Base-by-base conservation (phyloP, 2,329 filamentous ascomycete species). In the Acrodontium crateriforme region DNA sequence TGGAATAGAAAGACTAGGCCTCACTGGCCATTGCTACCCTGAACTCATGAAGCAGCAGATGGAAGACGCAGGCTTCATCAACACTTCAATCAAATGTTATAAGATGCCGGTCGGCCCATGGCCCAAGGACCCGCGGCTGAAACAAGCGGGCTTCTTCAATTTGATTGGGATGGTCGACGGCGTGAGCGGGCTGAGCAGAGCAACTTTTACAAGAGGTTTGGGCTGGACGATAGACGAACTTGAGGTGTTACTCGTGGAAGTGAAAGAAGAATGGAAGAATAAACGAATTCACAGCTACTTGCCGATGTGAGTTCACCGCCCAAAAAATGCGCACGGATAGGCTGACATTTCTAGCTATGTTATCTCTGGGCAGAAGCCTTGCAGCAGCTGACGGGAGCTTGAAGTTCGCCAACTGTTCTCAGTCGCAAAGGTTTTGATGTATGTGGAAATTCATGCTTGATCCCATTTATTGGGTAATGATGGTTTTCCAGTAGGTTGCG, bases 141-240 rank as follows among this genome's bases (percentile, higher is more conserved):
- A 41, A 20, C 34, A 46, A 22, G 37, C 40, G 0, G 46, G 46
- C 3, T 10, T 45, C 10, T 34, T 43, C n/a, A 37, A 41, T 16
- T 25, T 46, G 21, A 30, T 46, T 11, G 42, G 41, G 3, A 25
- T 47, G 16, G 12, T 28, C 10, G 45, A 53, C 6, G 58, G 56
- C 5, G 39, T 60, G 9, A 54, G 58, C 28, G 58, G 45, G 1
- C 55, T 57, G 41, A 53, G 46, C 6, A 42, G 59, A 19, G 51
- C 52, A 16, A 42, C 49, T 28, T 59, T 61, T 35, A 42, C 50
- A 18, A 45, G 47, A 28, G 54, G 47, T 0, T 37, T 60, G 4
- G 49, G 48, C 1, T 61, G 56, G 57, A 54, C 52, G 3, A 50
- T 50, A 18, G 47, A 52, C 5, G 51, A 60, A 28, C 52, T 60